Percentiles rank a stretch among this genome's conserved stretches.
These are phyloP conservation scores for Babesia bovis DNA, from an alignment of 169 alveolate genomes.

Conservation along the genomic window DNA sequence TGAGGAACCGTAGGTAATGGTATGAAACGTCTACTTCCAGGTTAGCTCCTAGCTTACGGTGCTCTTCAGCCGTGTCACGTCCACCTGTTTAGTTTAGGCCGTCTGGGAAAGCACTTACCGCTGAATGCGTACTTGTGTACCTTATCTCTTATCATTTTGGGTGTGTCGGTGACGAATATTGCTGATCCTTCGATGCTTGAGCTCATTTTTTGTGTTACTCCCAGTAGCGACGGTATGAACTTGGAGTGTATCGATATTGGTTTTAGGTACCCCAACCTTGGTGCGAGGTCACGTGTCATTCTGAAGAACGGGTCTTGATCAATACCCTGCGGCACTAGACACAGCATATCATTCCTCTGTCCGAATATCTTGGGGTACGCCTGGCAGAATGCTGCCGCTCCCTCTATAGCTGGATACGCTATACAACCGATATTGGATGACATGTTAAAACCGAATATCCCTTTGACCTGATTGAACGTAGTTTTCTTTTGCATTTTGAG, in stretches of 20 bases:
- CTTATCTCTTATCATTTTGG: slow-evolving; percentile 90
- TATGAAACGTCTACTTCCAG: slow-evolving; percentile 95
- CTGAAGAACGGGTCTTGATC: slow-evolving; percentile 99
- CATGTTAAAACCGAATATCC: slow-evolving; percentile 91
- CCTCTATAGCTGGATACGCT: slow-evolving; percentile 97
- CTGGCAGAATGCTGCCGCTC: slow-evolving; percentile 94
- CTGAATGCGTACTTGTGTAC: slow-evolving; percentile 94
- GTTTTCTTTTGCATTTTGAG: slow-evolving; percentile 92
- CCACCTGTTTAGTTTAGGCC: no score
- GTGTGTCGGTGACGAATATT: slow-evolving; percentile 92
- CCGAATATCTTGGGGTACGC: slow-evolving; percentile 91
- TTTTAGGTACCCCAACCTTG: slow-evolving; percentile 89
- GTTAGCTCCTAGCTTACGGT: slow-evolving; percentile 93
- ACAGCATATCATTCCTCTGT: slow-evolving; percentile 83
- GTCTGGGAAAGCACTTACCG: slow-evolving; percentile 74
- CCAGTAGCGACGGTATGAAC: slow-evolving; percentile 98
- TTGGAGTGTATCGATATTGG: slow-evolving; percentile 93
- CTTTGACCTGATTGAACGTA: slow-evolving; percentile 89
- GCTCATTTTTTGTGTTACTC: slow-evolving; percentile 66
- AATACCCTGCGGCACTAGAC: slow-evolving; percentile 97
- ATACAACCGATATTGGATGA: slow-evolving; percentile 93
- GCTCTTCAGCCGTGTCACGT: slow-evolving; percentile 91
- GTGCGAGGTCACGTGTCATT: slow-evolving; percentile 97
- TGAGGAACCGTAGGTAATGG: slow-evolving; percentile 89
- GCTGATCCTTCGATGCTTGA: slow-evolving; percentile 84